phyloP scores from a whole-genome alignment of 768 basidiomycete species.

The Leccinum rimulosum region DNA sequence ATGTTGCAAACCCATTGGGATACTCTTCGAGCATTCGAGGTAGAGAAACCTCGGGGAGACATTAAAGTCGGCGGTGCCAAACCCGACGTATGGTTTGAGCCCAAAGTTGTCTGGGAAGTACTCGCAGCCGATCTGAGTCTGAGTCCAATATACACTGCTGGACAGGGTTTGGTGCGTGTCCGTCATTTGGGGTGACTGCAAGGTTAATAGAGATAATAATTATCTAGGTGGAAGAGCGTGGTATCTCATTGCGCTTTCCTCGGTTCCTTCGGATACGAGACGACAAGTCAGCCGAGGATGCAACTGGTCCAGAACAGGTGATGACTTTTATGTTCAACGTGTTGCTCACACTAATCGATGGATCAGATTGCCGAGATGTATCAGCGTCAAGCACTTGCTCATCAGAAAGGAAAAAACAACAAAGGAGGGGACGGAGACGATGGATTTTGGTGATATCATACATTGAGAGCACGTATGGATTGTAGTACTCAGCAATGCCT shows the following conservation, averaged over 20 bases:
- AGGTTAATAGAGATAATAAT: not conserved
- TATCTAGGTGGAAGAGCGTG: slow-evolving; percentile 75
- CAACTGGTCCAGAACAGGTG: slow-evolving; percentile 91
- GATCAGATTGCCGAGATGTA: slow-evolving; percentile 91
- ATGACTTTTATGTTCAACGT: slow-evolving; percentile 16
- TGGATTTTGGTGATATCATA: slow-evolving; percentile 65
- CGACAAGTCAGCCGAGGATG: slow-evolving; percentile 90
- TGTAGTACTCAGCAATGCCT: slow-evolving; percentile 19
- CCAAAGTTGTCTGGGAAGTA: slow-evolving; percentile 97
- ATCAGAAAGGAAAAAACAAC: slow-evolving; percentile 65
- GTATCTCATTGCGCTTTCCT: slow-evolving; percentile 95
- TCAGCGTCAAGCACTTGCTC: slow-evolving; percentile 79
- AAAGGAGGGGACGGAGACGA: slow-evolving; percentile 66
- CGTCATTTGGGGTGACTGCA: not conserved
- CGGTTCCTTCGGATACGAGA: slow-evolving; percentile 91
- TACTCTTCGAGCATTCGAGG: slow-evolving; percentile 76
- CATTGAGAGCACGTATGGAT: slow-evolving; percentile 2
- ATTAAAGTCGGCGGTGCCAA: slow-evolving; percentile 90
- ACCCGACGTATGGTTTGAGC: slow-evolving; percentile 98
- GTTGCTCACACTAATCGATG: slow-evolving; percentile 1
- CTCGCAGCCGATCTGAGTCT: slow-evolving; percentile 94
- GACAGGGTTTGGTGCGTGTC: slow-evolving; percentile 75
- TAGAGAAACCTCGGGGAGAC: slow-evolving; percentile 69
- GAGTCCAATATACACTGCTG: slow-evolving; percentile 96
- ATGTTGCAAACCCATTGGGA: slow-evolving; percentile 76